Conservation (phyloP, 2,329 filamentous ascomycete genomes). For the Cadophora gregata region DNA sequence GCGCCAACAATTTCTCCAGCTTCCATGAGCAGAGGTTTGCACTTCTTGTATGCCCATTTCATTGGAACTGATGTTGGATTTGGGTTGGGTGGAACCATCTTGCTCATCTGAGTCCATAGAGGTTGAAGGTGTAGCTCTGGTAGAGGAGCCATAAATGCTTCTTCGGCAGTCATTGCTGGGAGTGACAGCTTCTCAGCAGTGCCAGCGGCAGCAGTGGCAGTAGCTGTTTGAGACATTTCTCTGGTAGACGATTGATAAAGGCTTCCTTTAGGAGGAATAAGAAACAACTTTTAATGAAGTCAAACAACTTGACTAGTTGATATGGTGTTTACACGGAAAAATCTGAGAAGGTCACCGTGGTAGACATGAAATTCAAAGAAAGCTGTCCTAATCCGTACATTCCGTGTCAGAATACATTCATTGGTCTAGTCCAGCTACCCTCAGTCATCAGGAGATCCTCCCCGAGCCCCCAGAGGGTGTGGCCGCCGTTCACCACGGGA, state of each 20-base stretch:
- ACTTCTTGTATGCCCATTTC: slow-evolving; percentile 12
- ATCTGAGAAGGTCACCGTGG: too few relatives aligned
- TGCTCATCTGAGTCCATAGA: background rate
- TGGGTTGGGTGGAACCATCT: background rate
- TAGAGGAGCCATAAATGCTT: background rate
- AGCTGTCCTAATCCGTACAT: too few relatives aligned
- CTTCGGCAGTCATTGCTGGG: background rate
- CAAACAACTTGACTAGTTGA: too few relatives aligned
- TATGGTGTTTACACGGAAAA: too few relatives aligned
- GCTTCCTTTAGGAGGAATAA: too few relatives aligned
- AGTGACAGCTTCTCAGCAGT: background rate
- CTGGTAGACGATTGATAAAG: background rate
- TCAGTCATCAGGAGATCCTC: too few relatives aligned
- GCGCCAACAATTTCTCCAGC: slow-evolving; percentile 13
- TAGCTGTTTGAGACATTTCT: background rate
- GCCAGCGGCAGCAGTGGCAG: background rate
- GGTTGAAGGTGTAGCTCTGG: background rate
- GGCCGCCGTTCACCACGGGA: too few relatives aligned
- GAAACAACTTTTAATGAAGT: too few relatives aligned
- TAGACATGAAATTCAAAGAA: too few relatives aligned
- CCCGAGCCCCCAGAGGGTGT: too few relatives aligned
- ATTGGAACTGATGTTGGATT: background rate
- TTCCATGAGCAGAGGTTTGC: slow-evolving; percentile 5
- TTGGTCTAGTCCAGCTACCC: too few relatives aligned
- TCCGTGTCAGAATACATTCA: too few relatives aligned